phyloP scores from a whole-genome alignment of 129 eudicot species.

The Daucus carota region DH1_v3.0 NC_030386.2:27848001-27848500 shows the following conservation, averaged over 20 bases:
- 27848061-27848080: not conserved
- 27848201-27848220: no score
- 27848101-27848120: not conserved
- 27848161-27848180: not conserved
- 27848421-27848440: not conserved
- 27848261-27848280: not conserved
- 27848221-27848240: not conserved
- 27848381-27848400: not conserved
- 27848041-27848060: not conserved
- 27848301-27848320: not conserved
- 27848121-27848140: not conserved
- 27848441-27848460: constrained; percentile 29
- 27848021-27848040: not conserved
- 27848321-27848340: not conserved
- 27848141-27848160: not conserved
- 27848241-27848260: not conserved
- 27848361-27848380: not conserved
- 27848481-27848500: constrained; percentile 27
- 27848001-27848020: not conserved
- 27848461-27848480: constrained; percentile 22
- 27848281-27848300: not conserved
- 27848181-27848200: not conserved
- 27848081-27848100: not conserved
- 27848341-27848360: not conserved
- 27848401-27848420: not conserved